Conservation (phyloP, 2,329 filamentous ascomycete species). For the Reticulascus tulasneorum region DNA sequence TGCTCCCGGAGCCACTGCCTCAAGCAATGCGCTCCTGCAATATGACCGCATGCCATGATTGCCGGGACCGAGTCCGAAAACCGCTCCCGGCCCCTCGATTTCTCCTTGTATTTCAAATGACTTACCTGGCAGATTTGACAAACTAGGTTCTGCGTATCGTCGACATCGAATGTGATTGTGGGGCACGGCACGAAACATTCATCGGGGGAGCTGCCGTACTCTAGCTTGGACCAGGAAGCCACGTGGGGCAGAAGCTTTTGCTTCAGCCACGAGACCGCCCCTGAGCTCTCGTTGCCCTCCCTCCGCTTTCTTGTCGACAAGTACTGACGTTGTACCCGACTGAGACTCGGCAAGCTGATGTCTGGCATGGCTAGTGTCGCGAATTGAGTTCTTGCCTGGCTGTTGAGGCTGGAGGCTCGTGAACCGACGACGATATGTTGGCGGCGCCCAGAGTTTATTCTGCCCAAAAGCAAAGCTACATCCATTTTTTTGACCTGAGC, state of each 20-base stretch:
- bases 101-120: slow-evolving; percentile 13
- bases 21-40: slow-evolving; percentile 25
- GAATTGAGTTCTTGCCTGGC: too few species aligned
- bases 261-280: slow-evolving; percentile 1
- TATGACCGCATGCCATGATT: slow-evolving; percentile 32
- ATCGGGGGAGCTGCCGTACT: neutral
- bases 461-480: too few species aligned
- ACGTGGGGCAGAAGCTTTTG: slow-evolving; percentile 1
- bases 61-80: slow-evolving; percentile 13
- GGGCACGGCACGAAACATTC: slow-evolving; percentile 22
- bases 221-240: slow-evolving; percentile 2
- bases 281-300: neutral
- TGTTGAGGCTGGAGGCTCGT: too few species aligned
- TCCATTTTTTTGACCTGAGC: too few species aligned
- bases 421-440: too few species aligned
- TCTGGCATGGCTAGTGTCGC: too few species aligned
- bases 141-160: slow-evolving; percentile 17
- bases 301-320: neutral
- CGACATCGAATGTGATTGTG: slow-evolving; percentile 22
- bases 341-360: too few species aligned
- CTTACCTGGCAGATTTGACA: slow-evolving; percentile 23
- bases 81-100: neutral
- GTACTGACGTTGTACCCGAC: neutral
- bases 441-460: too few species aligned
- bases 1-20: slow-evolving; percentile 19